Percentiles rank a stretch among this genome's conserved stretches.
phyloP scores from a whole-genome alignment of 192 early-diverging fungal genomes.

The Entophlyctis luteolus region DNA sequence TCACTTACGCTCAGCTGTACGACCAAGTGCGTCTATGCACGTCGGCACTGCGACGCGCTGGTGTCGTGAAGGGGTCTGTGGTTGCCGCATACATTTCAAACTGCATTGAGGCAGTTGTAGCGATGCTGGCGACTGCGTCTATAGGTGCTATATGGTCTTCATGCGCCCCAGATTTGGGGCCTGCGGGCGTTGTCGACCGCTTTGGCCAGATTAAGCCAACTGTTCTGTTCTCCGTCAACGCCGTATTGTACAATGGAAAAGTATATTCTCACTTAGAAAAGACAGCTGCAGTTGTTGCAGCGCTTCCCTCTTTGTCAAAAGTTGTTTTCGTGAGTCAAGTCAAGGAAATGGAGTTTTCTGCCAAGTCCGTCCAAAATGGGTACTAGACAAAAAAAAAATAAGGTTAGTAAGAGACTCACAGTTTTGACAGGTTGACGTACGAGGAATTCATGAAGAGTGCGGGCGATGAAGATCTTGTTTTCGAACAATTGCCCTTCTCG shows the following conservation, averaged over 20 bases:
- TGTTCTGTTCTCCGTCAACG: constrained; percentile 84
- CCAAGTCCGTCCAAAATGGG: not conserved
- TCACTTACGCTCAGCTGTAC: constrained; percentile 73
- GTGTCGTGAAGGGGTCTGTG: constrained; percentile 76
- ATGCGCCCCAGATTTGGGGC: constrained; percentile 92
- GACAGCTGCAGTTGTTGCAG: constrained; percentile 65
- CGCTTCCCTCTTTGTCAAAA: constrained; percentile 18
- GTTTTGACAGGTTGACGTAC: constrained; percentile 10
- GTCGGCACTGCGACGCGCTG: constrained; percentile 65
- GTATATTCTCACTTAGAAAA: constrained; percentile 75
- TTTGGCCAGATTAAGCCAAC: constrained; percentile 90
- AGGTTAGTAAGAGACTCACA: no score
- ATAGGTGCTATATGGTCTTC: constrained; percentile 87
- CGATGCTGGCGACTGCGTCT: constrained; percentile 64
- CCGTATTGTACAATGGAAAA: constrained; percentile 89
- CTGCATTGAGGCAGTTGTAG: constrained; percentile 73
- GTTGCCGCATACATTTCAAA: constrained; percentile 89
- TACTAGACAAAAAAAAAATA: not conserved
- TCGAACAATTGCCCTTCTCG: constrained; percentile 83
- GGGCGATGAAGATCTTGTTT: constrained; percentile 49
- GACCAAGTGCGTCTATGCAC: constrained; percentile 65
- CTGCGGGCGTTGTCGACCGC: constrained; percentile 84
- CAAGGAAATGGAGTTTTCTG: not conserved
- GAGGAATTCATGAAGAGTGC: constrained; percentile 53
- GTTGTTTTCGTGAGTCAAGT: not conserved